These are phyloP conservation scores for Polyporus tsugae DNA, from an alignment of 1,284 basidiomycete genomes.

Conservation along the genomic window DNA sequence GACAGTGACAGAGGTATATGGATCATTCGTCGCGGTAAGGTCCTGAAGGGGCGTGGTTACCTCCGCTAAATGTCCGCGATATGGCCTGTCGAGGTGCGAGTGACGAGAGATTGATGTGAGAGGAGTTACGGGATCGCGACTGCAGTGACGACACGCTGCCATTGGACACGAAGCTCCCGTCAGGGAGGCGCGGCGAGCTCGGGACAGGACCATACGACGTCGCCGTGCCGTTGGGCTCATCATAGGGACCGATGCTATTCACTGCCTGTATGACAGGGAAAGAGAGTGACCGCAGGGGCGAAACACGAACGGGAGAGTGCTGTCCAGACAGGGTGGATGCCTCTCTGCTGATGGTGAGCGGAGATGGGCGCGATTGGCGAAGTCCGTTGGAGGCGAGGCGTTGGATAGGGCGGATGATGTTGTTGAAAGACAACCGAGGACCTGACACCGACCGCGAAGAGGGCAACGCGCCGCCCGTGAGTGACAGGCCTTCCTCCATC, in stretches of 20 bases:
- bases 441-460: slow-evolving; percentile 36
- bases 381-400: slow-evolving; percentile 34
- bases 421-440: slow-evolving; percentile 31
- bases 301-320: slow-evolving; percentile 39
- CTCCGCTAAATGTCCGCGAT: slow-evolving; percentile 44
- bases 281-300: slow-evolving; percentile 41
- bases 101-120: slow-evolving; percentile 65
- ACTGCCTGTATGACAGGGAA: slow-evolving; percentile 34
- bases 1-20: slow-evolving; percentile 21
- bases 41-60: slow-evolving; percentile 30
- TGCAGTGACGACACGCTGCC: slow-evolving; percentile 46
- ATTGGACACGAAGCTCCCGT: slow-evolving; percentile 42
- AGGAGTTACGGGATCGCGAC: slow-evolving; percentile 68
- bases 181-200: slow-evolving; percentile 42
- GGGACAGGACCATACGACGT: slow-evolving; percentile 40
- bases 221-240: slow-evolving; percentile 37
- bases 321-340: slow-evolving; percentile 35
- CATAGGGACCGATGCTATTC: slow-evolving; percentile 29
- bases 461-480: slow-evolving; percentile 34
- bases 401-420: slow-evolving; percentile 33
- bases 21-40: slow-evolving; percentile 32
- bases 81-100: slow-evolving; percentile 54
- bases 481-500: slow-evolving; percentile 66
- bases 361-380: slow-evolving; percentile 33
- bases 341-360: slow-evolving; percentile 34